Percentiles rank a stretch among this genome's conserved stretches.
phyloP scores from a whole-genome alignment of 2,329 filamentous ascomycete species.

The Dryadomyces sulphureus region DNA sequence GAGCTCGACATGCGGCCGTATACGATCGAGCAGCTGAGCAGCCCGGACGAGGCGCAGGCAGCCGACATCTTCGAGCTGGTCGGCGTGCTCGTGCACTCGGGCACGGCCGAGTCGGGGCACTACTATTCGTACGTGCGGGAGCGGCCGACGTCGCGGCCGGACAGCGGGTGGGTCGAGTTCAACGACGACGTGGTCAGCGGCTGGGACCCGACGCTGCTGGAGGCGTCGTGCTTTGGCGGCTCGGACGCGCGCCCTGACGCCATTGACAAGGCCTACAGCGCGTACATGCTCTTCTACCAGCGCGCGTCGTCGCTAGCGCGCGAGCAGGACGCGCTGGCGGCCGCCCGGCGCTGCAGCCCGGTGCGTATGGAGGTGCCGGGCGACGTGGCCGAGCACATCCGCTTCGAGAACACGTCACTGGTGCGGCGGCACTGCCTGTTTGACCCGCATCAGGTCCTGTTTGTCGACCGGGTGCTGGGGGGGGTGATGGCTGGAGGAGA shows the following conservation, averaged over 20 bases:
- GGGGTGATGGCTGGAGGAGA: constrained; percentile 29
- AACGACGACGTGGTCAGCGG: constrained; percentile 73
- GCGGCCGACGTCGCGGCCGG: constrained; percentile 38
- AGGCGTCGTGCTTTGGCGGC: constrained; percentile 69
- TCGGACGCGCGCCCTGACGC: constrained; percentile 32
- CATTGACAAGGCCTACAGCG: constrained; percentile 64
- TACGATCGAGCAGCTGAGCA: constrained; percentile 69
- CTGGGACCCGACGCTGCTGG: constrained; percentile 63
- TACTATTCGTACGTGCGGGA: constrained; percentile 95
- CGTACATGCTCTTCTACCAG: constrained; percentile 98
- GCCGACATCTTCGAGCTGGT: constrained; percentile 83
- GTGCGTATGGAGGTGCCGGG: constrained; percentile 29
- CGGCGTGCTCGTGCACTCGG: constrained; percentile 86
- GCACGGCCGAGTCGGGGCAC: constrained; percentile 85
- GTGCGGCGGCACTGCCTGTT: constrained; percentile 68
- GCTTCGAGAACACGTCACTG: constrained; percentile 55
- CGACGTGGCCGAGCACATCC: constrained; percentile 43
- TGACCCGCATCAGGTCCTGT: constrained; percentile 54
- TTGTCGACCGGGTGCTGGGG: constrained; percentile 49
- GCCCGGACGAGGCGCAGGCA: constrained; percentile 35
- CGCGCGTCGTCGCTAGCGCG: constrained; percentile 50
- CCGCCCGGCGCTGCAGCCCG: constrained; percentile 20
- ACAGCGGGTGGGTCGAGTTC: constrained; percentile 68
- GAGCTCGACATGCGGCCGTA: constrained; percentile 80
- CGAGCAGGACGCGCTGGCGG: constrained; percentile 32